Percentiles rank a stretch among this genome's conserved stretches.
phyloP scores from a whole-genome alignment of 2,329 filamentous ascomycete genomes.

The Trichoderma sp. region DNA sequence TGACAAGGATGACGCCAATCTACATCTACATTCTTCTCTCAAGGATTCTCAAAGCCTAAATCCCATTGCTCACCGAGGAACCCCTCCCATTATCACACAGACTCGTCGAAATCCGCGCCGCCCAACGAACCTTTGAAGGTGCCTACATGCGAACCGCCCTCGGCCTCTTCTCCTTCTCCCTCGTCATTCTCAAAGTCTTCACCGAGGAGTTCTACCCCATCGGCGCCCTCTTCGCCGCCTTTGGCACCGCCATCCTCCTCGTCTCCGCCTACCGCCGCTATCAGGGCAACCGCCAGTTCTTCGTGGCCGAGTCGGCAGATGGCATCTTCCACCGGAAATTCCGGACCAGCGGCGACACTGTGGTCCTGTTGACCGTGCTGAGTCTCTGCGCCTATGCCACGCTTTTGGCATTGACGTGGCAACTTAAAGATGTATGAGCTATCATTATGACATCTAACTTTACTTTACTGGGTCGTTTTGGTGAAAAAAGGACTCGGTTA shows the following conservation, averaged over 20 bases:
- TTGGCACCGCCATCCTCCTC: slow-evolving; percentile 80
- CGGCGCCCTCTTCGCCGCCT: slow-evolving; percentile 91
- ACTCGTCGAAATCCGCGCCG: slow-evolving; percentile 90
- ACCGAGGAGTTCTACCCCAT: slow-evolving; percentile 95
- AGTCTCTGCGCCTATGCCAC: slow-evolving; percentile 60
- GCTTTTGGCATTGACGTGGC: slow-evolving; percentile 58
- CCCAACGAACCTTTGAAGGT: slow-evolving; percentile 95
- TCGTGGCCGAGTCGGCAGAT: slow-evolving; percentile 50
- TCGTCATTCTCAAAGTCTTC: slow-evolving; percentile 91
- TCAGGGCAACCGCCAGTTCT: slow-evolving; percentile 94
- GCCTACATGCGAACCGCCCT: slow-evolving; percentile 95
- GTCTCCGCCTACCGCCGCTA: slow-evolving; percentile 84
- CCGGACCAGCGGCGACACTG: slow-evolving; percentile 64
- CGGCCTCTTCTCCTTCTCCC: slow-evolving; percentile 90
- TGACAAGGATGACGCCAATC: background rate
- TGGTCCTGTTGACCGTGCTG: slow-evolving; percentile 57
- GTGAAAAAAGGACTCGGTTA: background rate
- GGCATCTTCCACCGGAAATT: slow-evolving; percentile 53
- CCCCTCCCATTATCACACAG: slow-evolving; percentile 37
- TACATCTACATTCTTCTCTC: background rate
- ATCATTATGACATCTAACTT: background rate
- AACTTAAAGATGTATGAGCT: slow-evolving; percentile 37
- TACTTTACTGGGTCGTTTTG: background rate
- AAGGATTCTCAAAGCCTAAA: background rate
- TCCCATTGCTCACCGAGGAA: background rate